Evolutionary conservation across 331 rosid species (phyloP).

Genomic region (Pyrus hybrid): DNA sequence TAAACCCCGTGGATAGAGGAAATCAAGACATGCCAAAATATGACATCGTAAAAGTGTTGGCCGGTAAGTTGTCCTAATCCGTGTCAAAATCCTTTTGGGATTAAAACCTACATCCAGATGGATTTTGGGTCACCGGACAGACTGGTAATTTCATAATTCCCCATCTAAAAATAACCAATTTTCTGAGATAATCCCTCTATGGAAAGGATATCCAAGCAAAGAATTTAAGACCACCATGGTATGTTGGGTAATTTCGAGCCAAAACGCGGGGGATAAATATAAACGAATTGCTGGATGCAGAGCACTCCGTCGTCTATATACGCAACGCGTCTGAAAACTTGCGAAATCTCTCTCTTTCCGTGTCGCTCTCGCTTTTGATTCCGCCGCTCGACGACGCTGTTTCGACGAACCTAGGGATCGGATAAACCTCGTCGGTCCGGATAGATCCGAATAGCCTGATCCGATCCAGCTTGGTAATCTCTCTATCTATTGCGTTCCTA

Average conservation of each 20-base stretch:
- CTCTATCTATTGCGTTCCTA: not conserved
- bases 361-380: constrained; percentile 10
- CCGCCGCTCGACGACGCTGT: constrained; percentile 33
- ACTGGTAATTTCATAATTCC: not conserved
- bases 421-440: not conserved
- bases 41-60: not conserved
- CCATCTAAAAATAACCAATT: not conserved
- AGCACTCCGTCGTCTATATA: constrained; percentile 9
- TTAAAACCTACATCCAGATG: not conserved
- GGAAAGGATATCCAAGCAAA: not conserved
- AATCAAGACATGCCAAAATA: not conserved
- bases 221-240: not conserved
- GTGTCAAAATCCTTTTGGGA: not conserved
- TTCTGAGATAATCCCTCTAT: not conserved
- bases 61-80: constrained; percentile 4
- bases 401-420: not conserved
- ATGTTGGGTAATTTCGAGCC: not conserved
- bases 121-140: not conserved
- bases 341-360: not conserved
- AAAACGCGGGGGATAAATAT: not conserved
- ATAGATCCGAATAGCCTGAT: constrained; percentile 9
- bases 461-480: constrained; percentile 4
- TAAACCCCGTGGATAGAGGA: not conserved
- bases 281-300: not conserved
- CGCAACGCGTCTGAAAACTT: not conserved